These are phyloP conservation scores for Vachellia collinsii DNA, from an alignment of 306 rosid species.

Conservation along the genomic window DNA sequence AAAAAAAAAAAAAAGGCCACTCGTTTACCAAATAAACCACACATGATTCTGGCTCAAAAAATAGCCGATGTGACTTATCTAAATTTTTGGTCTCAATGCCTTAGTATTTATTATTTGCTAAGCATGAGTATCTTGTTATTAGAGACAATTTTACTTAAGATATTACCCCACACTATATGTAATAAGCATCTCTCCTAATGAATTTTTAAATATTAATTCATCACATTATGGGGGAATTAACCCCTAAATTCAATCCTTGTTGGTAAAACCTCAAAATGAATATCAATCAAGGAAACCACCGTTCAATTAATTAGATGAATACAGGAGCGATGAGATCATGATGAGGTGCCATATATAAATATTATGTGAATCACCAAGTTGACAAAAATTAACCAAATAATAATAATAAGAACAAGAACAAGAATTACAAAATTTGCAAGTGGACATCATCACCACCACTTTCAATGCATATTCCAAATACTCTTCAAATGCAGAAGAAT, in stretches of 20 bases:
- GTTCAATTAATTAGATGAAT: not conserved
- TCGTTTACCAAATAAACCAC: not conserved
- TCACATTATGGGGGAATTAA: too few relatives aligned
- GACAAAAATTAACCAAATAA: not conserved
- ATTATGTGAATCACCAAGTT: not conserved
- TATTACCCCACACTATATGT: too few relatives aligned
- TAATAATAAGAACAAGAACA: not conserved
- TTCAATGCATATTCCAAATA: conserved; percentile 1
- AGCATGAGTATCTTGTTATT: too few relatives aligned
- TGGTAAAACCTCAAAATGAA: not conserved
- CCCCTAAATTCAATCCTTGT: too few relatives aligned
- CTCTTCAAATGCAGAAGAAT: not conserved
- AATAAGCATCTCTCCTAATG: too few relatives aligned
- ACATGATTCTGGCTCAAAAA: not conserved
- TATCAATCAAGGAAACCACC: not conserved
- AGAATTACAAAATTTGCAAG: not conserved
- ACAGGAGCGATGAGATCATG: not conserved
- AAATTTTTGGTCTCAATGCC: not conserved
- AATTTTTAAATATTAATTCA: too few relatives aligned
- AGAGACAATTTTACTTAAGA: too few relatives aligned
- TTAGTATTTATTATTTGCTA: not conserved
- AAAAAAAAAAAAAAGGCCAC: not conserved
- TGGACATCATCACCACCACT: not conserved
- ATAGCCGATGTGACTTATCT: not conserved
- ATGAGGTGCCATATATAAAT: not conserved